Base-by-base conservation (phyloP, 2,329 filamentous ascomycete species). In the Sporothrix protearum region DNA sequence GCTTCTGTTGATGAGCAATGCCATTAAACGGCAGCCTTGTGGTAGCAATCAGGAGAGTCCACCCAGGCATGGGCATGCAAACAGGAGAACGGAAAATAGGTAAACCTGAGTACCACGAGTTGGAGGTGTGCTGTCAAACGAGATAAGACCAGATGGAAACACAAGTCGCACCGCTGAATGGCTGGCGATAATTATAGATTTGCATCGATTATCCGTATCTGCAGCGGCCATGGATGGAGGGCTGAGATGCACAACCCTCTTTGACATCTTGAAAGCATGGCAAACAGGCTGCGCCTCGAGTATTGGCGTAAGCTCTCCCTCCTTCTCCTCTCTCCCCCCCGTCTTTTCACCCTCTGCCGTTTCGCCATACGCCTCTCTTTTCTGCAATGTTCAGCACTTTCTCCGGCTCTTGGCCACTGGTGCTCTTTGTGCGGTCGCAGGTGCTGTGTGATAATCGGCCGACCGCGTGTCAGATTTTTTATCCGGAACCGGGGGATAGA, bases 321-420 rank as follows among this genome's bases (percentile, higher is more conserved):
- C 22, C 2, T 16, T 67, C 3, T 22, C 30, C 9, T n/a, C n/a
- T n/a, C n/a, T n/a, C n/a, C n/a, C n/a, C n/a, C n/a, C n/a, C n/a
- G n/a, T n/a, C 78, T 3, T 10, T 19, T 64, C 3, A 14, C 63
- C 63, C 19, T 49, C 25, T 49, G 63, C 25, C 19, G 45, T 53
- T 83, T 83, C 76, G 83, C 84, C 71, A 42, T 42, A 22, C 1
- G 28, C 22, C 36, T 19, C 51, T 69, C 19, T 39, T n/a, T 25
- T 51, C 49, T 53, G 49, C 49, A 12, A 7, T 53, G 8, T 53
- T 9, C 36, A n/a, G 45, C 16, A 22, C 22, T 66, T 22, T 61
- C 28, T 61, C 59, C n/a, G 33, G 59, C 36, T 16, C n/a, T 45
- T 64, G 36, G 59, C 59, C 36, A 45, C 59, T 45, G 59, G 22